phyloP scores from a whole-genome alignment of 2,329 filamentous ascomycete species.

The Beauveria sp. region DNA sequence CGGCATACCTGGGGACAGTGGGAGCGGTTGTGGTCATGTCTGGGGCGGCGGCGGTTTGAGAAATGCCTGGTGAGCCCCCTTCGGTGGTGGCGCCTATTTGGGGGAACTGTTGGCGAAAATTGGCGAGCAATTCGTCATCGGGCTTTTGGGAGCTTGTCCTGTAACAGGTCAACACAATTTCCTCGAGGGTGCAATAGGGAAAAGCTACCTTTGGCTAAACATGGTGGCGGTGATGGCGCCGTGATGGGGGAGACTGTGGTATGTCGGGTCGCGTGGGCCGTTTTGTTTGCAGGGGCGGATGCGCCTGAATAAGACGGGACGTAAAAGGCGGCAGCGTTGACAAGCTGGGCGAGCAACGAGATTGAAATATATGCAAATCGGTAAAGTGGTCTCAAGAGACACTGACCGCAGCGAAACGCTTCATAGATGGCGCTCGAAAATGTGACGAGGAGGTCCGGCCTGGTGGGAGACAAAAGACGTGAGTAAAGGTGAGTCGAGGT shows the following conservation, averaged over 20 bases:
- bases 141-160: constrained; percentile 80
- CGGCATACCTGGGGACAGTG: neutral
- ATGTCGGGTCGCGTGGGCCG: constrained; percentile 5
- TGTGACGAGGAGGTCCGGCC: neutral
- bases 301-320: neutral
- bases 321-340: neutral
- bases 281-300: neutral
- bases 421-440: constrained; percentile 6
- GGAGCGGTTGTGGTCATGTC: neutral
- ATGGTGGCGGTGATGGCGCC: constrained; percentile 5
- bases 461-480: neutral
- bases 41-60: constrained; percentile 21
- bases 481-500: neutral
- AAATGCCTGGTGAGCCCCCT: constrained; percentile 33
- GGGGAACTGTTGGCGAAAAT: constrained; percentile 78
- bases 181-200: neutral
- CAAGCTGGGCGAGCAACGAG: neutral
- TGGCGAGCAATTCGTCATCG: constrained; percentile 72
- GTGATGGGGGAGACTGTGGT: neutral
- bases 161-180: neutral
- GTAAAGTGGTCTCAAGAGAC: constrained; percentile 1
- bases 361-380: neutral
- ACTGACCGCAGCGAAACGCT: neutral
- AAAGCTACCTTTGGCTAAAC: constrained; percentile 12
- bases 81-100: constrained; percentile 52